These are phyloP conservation scores for Parachaetomium inaequale DNA, from an alignment of 495 filamentous ascomycete species.

Conservation along the genomic window DNA sequence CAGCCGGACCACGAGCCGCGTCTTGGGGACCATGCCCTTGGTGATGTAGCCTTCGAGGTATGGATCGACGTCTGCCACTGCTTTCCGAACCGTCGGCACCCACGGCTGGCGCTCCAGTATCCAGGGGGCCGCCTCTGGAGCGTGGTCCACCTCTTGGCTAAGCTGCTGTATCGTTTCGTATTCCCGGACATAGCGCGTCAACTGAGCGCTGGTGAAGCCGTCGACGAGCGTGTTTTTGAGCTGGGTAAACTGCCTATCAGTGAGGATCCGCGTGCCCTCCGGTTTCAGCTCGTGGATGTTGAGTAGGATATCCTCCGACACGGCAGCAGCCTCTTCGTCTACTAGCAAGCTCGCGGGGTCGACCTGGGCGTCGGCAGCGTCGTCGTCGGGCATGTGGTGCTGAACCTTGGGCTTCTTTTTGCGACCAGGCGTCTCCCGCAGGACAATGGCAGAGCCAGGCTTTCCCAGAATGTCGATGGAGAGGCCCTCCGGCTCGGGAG, in stretches of 20 bases:
- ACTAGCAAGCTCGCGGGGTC: conserved; percentile 34
- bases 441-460: conserved; percentile 36
- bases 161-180: conserved; percentile 8
- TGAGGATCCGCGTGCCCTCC: conserved; percentile 25
- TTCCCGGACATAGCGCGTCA: conserved; percentile 37
- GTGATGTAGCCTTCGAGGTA: conserved; percentile 29
- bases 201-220: conserved; percentile 44
- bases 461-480: conserved; percentile 26
- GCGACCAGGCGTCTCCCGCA: conserved; percentile 26
- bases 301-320: conserved; percentile 31
- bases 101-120: conserved; percentile 31
- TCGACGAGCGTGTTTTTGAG: conserved; percentile 35
- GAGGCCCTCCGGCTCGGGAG: conserved; percentile 12
- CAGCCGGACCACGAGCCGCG: conserved; percentile 36
- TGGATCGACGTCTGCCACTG: conserved; percentile 9
- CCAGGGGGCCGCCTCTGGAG: conserved; percentile 26
- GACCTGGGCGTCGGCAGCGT: neutral
- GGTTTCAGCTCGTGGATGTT: conserved; percentile 47
- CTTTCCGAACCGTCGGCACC: conserved; percentile 25
- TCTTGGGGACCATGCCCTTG: conserved; percentile 27
- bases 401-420: neutral
- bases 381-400: neutral
- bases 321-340: conserved; percentile 24
- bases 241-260: conserved; percentile 36
- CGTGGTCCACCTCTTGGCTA: neutral